Conservation (phyloP, 495 filamentous ascomycete genomes). For the Lasiosphaeria hispida region DNA sequence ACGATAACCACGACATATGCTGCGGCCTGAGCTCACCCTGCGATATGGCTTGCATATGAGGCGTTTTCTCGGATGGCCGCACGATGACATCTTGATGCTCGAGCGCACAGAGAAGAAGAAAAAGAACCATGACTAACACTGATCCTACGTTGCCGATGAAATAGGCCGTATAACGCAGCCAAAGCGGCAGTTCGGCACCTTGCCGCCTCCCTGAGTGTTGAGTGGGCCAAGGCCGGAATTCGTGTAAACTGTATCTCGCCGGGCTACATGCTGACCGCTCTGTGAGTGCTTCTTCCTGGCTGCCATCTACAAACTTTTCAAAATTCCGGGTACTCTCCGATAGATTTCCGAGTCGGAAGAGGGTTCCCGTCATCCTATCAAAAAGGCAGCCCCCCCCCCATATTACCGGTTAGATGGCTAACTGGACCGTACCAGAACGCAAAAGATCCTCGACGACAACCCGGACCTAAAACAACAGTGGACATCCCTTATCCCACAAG, state of each 20-base stretch:
- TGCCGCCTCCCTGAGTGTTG: slow-evolving; percentile 75
- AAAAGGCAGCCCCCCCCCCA: no score
- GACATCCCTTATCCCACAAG: slow-evolving; percentile 86
- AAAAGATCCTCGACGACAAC: slow-evolving; percentile 92
- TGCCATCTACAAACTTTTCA: not conserved
- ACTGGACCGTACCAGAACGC: slow-evolving; percentile 56
- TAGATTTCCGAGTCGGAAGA: not conserved
- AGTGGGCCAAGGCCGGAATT: slow-evolving; percentile 82
- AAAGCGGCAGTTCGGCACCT: slow-evolving; percentile 89
- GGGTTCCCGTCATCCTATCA: no score
- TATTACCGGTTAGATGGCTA: no score
- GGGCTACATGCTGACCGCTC: slow-evolving; percentile 90
- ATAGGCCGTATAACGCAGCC: slow-evolving; percentile 76
- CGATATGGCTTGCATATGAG: no score
- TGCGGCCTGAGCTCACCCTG: no score
- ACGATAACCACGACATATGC: no score
- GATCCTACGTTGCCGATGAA: not conserved
- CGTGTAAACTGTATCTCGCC: slow-evolving; percentile 90
- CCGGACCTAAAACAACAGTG: slow-evolving; percentile 82
- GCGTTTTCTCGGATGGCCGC: no score
- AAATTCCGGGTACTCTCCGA: not conserved
- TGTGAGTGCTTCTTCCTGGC: slow-evolving; percentile 53
- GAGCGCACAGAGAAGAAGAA: not conserved
- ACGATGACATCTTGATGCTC: not conserved
- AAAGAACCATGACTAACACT: not conserved